Percentiles rank a stretch among this genome's conserved stretches.
These are phyloP conservation scores for Flaveria robusta DNA, from an alignment of 129 eudicot species.

Conservation along the genomic window DNA sequence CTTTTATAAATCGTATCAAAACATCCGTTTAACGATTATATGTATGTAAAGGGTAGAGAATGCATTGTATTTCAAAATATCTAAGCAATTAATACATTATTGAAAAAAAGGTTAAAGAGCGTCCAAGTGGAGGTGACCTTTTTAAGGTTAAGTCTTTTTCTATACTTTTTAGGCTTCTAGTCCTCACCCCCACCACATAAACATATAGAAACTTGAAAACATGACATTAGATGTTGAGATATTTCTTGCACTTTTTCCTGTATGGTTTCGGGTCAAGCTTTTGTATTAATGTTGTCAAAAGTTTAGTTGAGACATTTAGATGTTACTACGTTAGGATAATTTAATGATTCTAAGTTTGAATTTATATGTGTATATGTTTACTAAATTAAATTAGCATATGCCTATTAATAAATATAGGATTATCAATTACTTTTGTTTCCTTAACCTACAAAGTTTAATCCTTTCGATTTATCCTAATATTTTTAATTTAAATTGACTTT, in stretches of 20 bases:
- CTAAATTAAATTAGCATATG: no score
- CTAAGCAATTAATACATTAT: not conserved
- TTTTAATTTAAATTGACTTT: no score
- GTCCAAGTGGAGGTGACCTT: not conserved
- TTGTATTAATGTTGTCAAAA: not conserved
- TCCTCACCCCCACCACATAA: not conserved
- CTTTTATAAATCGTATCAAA: no score
- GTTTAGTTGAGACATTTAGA: no score
- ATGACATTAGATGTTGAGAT: not conserved
- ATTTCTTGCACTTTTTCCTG: not conserved
- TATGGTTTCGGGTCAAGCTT: not conserved
- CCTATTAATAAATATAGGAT: not conserved
- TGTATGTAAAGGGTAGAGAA: not conserved
- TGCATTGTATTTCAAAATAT: not conserved
- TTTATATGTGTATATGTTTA: not conserved
- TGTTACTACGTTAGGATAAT: not conserved
- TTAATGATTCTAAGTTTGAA: not conserved
- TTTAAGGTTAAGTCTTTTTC: slow-evolving; percentile 8
- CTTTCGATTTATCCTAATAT: no score
- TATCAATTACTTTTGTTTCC: no score
- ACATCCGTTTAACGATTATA: no score
- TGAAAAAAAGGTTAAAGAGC: not conserved
- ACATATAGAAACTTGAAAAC: not conserved
- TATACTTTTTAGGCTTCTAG: no score
- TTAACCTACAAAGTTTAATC: no score